Conservation (phyloP, 176 grass and related monocot species). For the Lolium perenne region DNA sequence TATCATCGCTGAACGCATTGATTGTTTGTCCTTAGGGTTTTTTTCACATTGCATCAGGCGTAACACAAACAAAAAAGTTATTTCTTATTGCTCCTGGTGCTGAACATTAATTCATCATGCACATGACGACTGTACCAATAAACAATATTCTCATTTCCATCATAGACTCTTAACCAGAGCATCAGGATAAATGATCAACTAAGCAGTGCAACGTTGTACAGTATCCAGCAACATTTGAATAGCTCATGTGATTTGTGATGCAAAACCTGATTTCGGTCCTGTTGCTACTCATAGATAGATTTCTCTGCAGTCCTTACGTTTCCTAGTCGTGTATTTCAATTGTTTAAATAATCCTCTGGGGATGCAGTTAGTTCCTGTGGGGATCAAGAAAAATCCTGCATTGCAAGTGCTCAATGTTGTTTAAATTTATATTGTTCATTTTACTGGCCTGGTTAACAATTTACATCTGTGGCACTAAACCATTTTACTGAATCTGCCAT, state of each 20-base stretch:
- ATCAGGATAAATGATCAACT: neutral
- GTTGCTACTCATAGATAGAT: neutral
- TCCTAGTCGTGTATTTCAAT: neutral
- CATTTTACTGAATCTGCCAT: constrained; percentile 44
- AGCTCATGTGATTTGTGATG: neutral
- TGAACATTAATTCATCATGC: neutral
- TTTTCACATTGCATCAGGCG: constrained; percentile 17
- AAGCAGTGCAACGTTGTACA: neutral
- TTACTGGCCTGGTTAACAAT: constrained; percentile 1
- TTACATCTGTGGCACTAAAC: constrained; percentile 25
- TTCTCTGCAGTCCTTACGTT: neutral
- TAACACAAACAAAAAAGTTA: neutral
- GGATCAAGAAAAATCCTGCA: neutral
- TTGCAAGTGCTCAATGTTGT: neutral
- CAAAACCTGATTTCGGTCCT: neutral
- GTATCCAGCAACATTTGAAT: constrained; percentile 9
- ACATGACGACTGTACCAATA: no score
- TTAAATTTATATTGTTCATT: neutral
- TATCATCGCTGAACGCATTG: neutral
- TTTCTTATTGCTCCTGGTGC: neutral
- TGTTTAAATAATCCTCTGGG: neutral
- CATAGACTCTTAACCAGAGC: neutral
- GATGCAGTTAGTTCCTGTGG: neutral
- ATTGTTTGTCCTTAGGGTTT: neutral
- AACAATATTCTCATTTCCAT: neutral